Evolutionary conservation across 1,284 basidiomycete genomes (phyloP).

Genomic region (Termitomyces sp.): DNA sequence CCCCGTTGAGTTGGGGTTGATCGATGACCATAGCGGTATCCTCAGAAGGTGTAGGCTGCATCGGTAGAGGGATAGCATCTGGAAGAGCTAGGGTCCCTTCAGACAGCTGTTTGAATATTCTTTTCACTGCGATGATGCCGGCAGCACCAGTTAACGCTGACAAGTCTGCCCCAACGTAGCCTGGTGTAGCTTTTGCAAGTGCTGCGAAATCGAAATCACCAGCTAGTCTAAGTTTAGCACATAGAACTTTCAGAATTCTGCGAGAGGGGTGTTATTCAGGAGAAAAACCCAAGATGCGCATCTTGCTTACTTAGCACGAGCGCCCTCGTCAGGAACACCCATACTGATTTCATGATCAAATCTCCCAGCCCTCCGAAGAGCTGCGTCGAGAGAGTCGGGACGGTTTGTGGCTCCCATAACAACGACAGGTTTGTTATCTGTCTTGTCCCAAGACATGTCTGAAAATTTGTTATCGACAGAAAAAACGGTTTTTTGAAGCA

Average conservation of each 20-base stretch:
- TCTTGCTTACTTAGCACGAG: slow-evolving; percentile 75
- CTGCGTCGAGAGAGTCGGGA: slow-evolving; percentile 92
- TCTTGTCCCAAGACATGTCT: slow-evolving; percentile 93
- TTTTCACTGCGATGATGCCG: slow-evolving; percentile 93
- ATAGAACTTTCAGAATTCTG: slow-evolving; percentile 81
- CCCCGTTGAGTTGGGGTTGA: slow-evolving; percentile 16
- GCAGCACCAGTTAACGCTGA: slow-evolving; percentile 89
- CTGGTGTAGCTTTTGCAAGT: slow-evolving; percentile 91
- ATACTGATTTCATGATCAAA: slow-evolving; percentile 98
- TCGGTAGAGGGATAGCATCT: slow-evolving; percentile 19
- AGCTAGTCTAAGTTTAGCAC: slow-evolving; percentile 68
- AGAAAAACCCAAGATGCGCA: not conserved
- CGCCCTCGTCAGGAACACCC: slow-evolving; percentile 92
- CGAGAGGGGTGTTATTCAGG: slow-evolving; percentile 2
- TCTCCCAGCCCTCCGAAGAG: slow-evolving; percentile 86
- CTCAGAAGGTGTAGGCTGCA: slow-evolving; percentile 18
- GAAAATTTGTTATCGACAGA: not conserved
- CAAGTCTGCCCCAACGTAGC: slow-evolving; percentile 95
- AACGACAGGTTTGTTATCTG: slow-evolving; percentile 84
- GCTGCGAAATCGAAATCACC: slow-evolving; percentile 80
- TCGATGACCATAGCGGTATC: slow-evolving; percentile 54
- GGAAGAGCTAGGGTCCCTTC: slow-evolving; percentile 60
- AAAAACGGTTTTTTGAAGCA: not conserved
- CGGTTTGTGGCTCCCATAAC: slow-evolving; percentile 97
- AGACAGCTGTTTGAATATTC: slow-evolving; percentile 86